A percentile compares a stretch with the other conserved stretches of the same genome.
These are phyloP conservation scores for Umbelopsis isabellina DNA, from an alignment of 192 early-diverging fungal species.

Conservation along the genomic window DNA sequence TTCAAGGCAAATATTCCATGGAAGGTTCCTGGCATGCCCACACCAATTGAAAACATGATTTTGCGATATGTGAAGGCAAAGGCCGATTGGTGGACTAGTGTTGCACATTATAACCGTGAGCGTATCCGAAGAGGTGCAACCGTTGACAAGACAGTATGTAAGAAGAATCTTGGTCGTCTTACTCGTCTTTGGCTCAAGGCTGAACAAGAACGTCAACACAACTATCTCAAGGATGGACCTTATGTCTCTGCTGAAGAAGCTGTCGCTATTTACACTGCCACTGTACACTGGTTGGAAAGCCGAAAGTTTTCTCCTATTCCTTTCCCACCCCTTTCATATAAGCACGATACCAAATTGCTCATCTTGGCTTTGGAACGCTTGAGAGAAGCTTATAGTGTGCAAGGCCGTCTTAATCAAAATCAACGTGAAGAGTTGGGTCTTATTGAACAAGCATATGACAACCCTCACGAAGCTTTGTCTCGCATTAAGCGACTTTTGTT, in stretches of 20 bases:
- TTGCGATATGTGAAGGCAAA: slow-evolving; percentile 98
- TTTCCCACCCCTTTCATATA: slow-evolving; percentile 99
- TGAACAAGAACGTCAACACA: slow-evolving; percentile 99
- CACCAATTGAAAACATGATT: slow-evolving; percentile 98
- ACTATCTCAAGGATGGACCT: slow-evolving; percentile 98
- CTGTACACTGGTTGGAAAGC: slow-evolving; percentile 97
- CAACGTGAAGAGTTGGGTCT: slow-evolving; percentile 97
- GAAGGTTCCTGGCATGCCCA: slow-evolving; percentile 98
- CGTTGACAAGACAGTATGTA: slow-evolving; percentile 98
- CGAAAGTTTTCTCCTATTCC: slow-evolving; percentile 98
- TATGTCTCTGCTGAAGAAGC: slow-evolving; percentile 98
- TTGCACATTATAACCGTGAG: slow-evolving; percentile 98
- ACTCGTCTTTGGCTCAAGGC: slow-evolving; percentile 98
- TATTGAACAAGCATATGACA: slow-evolving; percentile 99
- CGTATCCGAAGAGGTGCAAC: slow-evolving; percentile 98
- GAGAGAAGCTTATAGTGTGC: slow-evolving; percentile 94
- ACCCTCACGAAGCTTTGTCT: slow-evolving; percentile 83
- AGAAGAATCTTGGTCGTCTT: slow-evolving; percentile 97
- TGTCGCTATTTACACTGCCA: slow-evolving; percentile 96
- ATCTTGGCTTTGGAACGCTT: slow-evolving; percentile 94
- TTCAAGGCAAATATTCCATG: slow-evolving; percentile 99
- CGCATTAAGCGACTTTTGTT: slow-evolving; percentile 95
- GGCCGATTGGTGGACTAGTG: slow-evolving; percentile 99
- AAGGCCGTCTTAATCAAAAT: slow-evolving; percentile 91
- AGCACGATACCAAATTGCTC: slow-evolving; percentile 98